These are phyloP conservation scores for Pancytospora epiphaga DNA, from an alignment of 371 early-diverging fungal species.

Conservation along the genomic window DNA sequence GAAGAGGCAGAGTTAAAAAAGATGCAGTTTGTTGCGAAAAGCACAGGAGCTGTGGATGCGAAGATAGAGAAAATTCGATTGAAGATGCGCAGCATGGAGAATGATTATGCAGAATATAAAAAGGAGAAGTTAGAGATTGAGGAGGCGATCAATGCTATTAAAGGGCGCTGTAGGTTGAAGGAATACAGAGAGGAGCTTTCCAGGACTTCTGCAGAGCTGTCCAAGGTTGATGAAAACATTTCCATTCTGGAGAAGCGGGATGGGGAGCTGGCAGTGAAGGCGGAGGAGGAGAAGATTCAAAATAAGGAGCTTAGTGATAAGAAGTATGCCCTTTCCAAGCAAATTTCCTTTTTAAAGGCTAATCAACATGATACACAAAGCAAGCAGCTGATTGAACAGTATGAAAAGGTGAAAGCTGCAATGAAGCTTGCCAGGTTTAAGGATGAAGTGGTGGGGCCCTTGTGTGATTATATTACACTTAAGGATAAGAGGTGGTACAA, in stretches of 20 bases:
- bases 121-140: background rate
- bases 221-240: background rate
- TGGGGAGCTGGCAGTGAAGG: background rate
- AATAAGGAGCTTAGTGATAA: slow-evolving; percentile 10
- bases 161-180: slow-evolving; percentile 4
- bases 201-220: background rate
- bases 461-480: slow-evolving; percentile 46
- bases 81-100: background rate
- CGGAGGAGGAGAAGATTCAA: slow-evolving; percentile 11
- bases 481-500: slow-evolving; percentile 57
- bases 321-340: slow-evolving; percentile 37
- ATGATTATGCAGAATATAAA: background rate
- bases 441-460: slow-evolving; percentile 54
- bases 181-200: slow-evolving; percentile 10
- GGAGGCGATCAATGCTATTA: background rate
- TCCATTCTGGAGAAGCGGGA: slow-evolving; percentile 18
- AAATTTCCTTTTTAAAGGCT: slow-evolving; percentile 34
- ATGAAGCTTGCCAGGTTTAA: slow-evolving; percentile 45
- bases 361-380: slow-evolving; percentile 6
- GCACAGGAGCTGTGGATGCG: background rate
- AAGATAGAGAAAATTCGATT: slow-evolving; percentile 3
- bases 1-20: background rate
- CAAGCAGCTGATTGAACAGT: slow-evolving; percentile 1
- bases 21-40: background rate
- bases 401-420: slow-evolving; percentile 1